Evolutionary conservation across 163 green algal species (phyloP).

Genomic region (Chloroidium sp.): DNA sequence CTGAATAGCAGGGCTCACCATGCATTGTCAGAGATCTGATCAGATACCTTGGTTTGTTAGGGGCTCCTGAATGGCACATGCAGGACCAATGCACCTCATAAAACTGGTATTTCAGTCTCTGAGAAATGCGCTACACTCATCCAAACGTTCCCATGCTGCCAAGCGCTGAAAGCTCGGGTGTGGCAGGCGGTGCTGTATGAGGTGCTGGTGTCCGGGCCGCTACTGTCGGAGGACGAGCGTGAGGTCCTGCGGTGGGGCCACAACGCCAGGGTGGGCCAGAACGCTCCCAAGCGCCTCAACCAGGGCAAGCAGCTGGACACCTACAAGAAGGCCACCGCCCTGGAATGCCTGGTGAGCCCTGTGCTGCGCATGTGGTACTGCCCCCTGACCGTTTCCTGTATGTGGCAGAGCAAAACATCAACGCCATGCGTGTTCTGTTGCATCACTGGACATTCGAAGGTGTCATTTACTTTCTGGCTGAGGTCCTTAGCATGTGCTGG

Average conservation of each 20-base stretch:
- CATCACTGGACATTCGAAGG: too few species aligned
- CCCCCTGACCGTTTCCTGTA: neutral
- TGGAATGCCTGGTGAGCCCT: constrained; percentile 38
- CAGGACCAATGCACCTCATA: too few species aligned
- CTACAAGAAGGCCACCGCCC: constrained; percentile 38
- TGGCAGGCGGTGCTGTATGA: constrained; percentile 17
- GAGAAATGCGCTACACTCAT: too few species aligned
- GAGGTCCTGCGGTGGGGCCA: constrained; percentile 40
- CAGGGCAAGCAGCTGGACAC: constrained; percentile 17
- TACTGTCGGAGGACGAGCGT: constrained; percentile 28
- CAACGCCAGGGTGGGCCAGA: constrained; percentile 34
- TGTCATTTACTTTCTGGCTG: too few species aligned
- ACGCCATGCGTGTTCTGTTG: neutral
- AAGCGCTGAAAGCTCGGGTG: neutral
- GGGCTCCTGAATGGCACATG: too few species aligned
- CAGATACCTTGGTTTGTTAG: too few species aligned
- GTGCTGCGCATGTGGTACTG: neutral
- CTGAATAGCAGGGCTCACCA: too few species aligned
- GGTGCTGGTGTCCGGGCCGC: constrained; percentile 15
- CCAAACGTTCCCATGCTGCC: neutral
- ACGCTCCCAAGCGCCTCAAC: constrained; percentile 28
- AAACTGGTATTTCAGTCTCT: neutral
- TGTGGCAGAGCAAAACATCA: neutral
- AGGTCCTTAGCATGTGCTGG: too few species aligned
- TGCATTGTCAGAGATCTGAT: too few species aligned